Conservation (phyloP, 768 basidiomycete species). For the Termitomyces sp. region DNA sequence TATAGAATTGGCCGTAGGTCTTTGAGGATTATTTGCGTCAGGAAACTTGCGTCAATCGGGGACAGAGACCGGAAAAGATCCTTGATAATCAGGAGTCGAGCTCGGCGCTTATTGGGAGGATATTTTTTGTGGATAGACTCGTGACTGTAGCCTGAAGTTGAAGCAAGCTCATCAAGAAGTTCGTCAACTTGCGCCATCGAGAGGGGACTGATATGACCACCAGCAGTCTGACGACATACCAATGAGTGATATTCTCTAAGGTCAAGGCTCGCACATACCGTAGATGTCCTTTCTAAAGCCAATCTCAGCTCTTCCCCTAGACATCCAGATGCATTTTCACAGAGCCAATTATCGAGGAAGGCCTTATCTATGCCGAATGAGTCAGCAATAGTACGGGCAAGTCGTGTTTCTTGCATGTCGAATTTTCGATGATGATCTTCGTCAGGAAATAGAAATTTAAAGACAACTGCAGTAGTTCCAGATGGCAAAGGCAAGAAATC, state of each 20-base stretch:
- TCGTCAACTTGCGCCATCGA: slow-evolving; percentile 49
- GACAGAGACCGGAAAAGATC: slow-evolving; percentile 54
- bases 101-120: slow-evolving; percentile 17
- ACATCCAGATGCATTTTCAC: slow-evolving; percentile 49
- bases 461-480: slow-evolving; percentile 52
- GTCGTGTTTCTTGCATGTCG: slow-evolving; percentile 60
- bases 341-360: slow-evolving; percentile 32
- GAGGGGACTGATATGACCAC: slow-evolving; percentile 29
- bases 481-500: slow-evolving; percentile 41
- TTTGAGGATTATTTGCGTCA: slow-evolving; percentile 85
- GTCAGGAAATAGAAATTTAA: slow-evolving; percentile 82
- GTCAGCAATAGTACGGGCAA: slow-evolving; percentile 47
- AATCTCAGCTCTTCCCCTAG: slow-evolving; percentile 61
- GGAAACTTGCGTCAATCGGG: slow-evolving; percentile 56
- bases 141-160: slow-evolving; percentile 57
- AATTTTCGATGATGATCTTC: slow-evolving; percentile 69
- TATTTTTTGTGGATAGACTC: slow-evolving; percentile 32
- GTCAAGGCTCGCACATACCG: slow-evolving; percentile 22
- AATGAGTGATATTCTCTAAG: neutral
- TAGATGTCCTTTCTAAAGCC: slow-evolving; percentile 33
- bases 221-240: slow-evolving; percentile 16
- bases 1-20: slow-evolving; percentile 80
- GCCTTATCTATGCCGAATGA: slow-evolving; percentile 33
- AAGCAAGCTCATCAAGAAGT: slow-evolving; percentile 72
- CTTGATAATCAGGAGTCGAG: slow-evolving; percentile 37